Percentiles rank a stretch among this genome's conserved stretches.
Evolutionary conservation across 768 basidiomycete species (phyloP).

Genomic region (Naematelia aurantialba): DNA sequence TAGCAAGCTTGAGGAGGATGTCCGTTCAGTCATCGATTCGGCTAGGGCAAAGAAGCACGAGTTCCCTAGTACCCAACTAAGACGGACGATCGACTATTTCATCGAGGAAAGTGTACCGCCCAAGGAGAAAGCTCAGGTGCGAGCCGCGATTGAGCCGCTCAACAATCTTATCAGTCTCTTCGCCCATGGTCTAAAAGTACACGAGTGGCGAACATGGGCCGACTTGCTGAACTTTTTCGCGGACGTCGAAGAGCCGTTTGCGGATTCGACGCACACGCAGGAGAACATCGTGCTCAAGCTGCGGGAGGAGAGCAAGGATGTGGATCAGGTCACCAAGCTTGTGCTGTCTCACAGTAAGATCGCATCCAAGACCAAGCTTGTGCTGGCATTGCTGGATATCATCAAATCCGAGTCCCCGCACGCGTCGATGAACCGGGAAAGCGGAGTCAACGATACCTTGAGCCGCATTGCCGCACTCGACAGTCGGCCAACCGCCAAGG

Average conservation of each 20-base stretch:
- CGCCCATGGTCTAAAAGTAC: slow-evolving; percentile 73
- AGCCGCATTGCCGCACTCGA: slow-evolving; percentile 80
- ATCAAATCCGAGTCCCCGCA: slow-evolving; percentile 73
- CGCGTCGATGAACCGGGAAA: slow-evolving; percentile 67
- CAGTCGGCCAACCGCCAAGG: slow-evolving; percentile 86
- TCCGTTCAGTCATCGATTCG: slow-evolving; percentile 72
- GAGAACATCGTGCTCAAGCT: slow-evolving; percentile 86
- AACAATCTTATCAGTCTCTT: slow-evolving; percentile 75
- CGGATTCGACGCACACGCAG: slow-evolving; percentile 65
- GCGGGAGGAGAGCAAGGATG: slow-evolving; percentile 86
- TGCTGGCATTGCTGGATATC: slow-evolving; percentile 80
- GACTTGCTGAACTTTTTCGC: slow-evolving; percentile 72
- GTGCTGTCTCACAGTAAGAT: slow-evolving; percentile 96
- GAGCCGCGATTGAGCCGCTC: slow-evolving; percentile 65
- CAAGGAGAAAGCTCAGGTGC: slow-evolving; percentile 76
- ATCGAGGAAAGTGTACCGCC: slow-evolving; percentile 73
- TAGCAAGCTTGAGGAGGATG: slow-evolving; percentile 77
- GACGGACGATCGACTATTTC: slow-evolving; percentile 80
- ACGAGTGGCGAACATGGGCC: slow-evolving; percentile 70
- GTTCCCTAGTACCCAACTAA: slow-evolving; percentile 83
- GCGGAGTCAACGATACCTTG: slow-evolving; percentile 69
- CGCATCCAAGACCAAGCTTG: slow-evolving; percentile 82
- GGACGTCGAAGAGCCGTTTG: slow-evolving; percentile 85
- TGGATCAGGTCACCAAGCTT: slow-evolving; percentile 78
- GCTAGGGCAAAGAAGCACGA: slow-evolving; percentile 71